Evolutionary conservation across 2,329 filamentous ascomycete genomes (phyloP), one percentile per base, ranked within the genome.

Genomic region (Cephalotrichum gorgonifer): DNA sequence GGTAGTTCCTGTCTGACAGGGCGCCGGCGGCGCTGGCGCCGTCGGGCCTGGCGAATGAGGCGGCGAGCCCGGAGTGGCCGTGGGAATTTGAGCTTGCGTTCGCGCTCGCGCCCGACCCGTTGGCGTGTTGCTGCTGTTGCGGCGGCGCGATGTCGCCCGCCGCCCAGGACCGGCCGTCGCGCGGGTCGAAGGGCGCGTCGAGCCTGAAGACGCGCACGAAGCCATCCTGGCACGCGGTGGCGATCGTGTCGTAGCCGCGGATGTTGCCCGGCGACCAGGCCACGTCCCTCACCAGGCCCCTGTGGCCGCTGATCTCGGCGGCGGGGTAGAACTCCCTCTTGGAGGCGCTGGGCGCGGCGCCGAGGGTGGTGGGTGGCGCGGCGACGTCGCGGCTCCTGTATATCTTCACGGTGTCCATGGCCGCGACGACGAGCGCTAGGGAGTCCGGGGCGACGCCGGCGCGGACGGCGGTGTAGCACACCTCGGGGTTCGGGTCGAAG

Each of bases 181-280:
- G 69, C 6, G 43, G 28, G 53, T 60, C 67, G 52, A 66, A 67
- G 1, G 76, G 74, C 0, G 85, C 85, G 31, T 83, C 79, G 17
- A 95, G 64, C 57, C 91, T 82, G 60, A 94, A 95, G n/a, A 98
- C 85, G 38, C 91, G 78, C 38, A 96, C 81, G 57, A 81, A 83
- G 3, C 93, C 91, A 62, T 98, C 93, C 64, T 94, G 94, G 62
- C 88, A 93, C 2, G 89, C 91, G 6, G 90, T 94, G 3, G 91
- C 93, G 57, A 97, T 78, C 50, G 91, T 77, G 63, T 98, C 93
- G 62, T 88, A 91, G 1, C 91, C 91, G 35, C 90, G 74, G 58
- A 94, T 88, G 55, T 89, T 94, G 12, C 89, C 91, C 44, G 89
- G 86, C 1, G 91, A 88, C 93, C 93, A 98, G 2, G 88, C 84